Base-by-base conservation (phyloP, 305 asterid genomes). In the Fraxinus baroniana region DNA sequence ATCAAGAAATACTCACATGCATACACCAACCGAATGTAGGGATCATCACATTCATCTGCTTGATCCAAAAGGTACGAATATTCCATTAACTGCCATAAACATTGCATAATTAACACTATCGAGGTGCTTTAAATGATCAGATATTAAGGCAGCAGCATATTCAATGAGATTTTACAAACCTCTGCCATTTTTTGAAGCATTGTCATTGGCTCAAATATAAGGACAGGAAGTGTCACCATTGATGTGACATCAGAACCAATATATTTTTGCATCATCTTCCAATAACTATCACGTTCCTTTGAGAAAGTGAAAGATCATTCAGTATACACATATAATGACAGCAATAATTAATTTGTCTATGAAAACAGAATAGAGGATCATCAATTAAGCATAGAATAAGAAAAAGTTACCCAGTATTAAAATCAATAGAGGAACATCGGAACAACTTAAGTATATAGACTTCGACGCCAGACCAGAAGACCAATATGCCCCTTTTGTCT, bases 151-250 rank as follows among this genome's bases (percentile, higher is more conserved):
- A 26, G 80, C 79, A 76, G 73, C 26, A 82, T 71, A 78, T 7
- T 46, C 41, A 70, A 80, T 81, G 60, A 82, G 82, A 55, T 18
- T 18, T 57, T 79, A 89, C 90, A 82, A 85, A 94, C 97, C 97
- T 94, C 98, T 22, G 98, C 95, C 94, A 92, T 90, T 89, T 93
- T 94, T 89, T 94, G 98, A 86, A 94, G 90, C 97, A 94, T 94
- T 35, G 97, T 91, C 95, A 94, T 90, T 44, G 98, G 98, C 92
- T 94, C 98, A 80, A 94, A 94, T 85, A 94, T 94, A 83, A 87
- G 86, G 62, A 94, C 98, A 52, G 98, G 97, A 33, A 94, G 95
- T 62, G 98, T 94, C 83, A 94, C 98, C 97, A 92, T 85, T 75
- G 98, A 94, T 60, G 97, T 94, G 81, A 94, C 71, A 88, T 94